phyloP scores from a whole-genome alignment of 1,139 yeast genomes.

The Arxiozyma bovina region DNA sequence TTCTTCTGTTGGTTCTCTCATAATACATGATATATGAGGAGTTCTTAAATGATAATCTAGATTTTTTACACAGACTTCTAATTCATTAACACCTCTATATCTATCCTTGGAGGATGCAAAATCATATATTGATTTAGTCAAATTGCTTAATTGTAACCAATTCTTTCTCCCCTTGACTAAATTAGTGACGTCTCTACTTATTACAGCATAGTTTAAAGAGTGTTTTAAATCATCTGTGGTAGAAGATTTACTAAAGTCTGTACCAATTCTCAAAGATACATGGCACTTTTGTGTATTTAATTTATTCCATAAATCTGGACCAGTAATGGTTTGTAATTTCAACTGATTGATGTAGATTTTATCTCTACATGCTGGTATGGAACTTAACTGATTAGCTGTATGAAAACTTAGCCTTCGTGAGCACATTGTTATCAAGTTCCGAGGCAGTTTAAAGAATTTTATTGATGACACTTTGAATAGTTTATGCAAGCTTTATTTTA shows the following conservation, averaged over 20 bases:
- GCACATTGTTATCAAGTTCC: neutral
- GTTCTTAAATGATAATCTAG: slow-evolving; percentile 43
- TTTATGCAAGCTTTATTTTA: neutral
- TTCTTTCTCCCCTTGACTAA: slow-evolving; percentile 22
- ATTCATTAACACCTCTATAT: slow-evolving; percentile 18
- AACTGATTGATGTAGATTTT: slow-evolving; percentile 50
- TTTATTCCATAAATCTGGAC: slow-evolving; percentile 70
- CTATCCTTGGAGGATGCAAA: slow-evolving; percentile 39
- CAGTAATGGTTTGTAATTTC: slow-evolving; percentile 56
- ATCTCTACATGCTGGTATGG: slow-evolving; percentile 31
- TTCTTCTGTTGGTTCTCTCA: slow-evolving; percentile 30
- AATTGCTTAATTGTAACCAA: slow-evolving; percentile 44
- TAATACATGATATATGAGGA: slow-evolving; percentile 37
- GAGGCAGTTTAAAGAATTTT: neutral
- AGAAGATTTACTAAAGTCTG: slow-evolving; percentile 66
- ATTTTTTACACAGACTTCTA: slow-evolving; percentile 18
- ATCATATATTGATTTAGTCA: slow-evolving; percentile 48
- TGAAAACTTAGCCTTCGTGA: neutral
- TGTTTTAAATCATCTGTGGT: slow-evolving; percentile 67
- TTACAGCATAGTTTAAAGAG: slow-evolving; percentile 80
- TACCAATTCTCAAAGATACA: slow-evolving; percentile 50
- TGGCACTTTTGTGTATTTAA: slow-evolving; percentile 61
- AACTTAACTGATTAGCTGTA: neutral
- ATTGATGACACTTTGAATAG: neutral
- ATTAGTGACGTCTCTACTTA: slow-evolving; percentile 43